Evolutionary conservation across 2,329 filamentous ascomycete species (phyloP).

Genomic region (Ophiostoma sp.): DNA sequence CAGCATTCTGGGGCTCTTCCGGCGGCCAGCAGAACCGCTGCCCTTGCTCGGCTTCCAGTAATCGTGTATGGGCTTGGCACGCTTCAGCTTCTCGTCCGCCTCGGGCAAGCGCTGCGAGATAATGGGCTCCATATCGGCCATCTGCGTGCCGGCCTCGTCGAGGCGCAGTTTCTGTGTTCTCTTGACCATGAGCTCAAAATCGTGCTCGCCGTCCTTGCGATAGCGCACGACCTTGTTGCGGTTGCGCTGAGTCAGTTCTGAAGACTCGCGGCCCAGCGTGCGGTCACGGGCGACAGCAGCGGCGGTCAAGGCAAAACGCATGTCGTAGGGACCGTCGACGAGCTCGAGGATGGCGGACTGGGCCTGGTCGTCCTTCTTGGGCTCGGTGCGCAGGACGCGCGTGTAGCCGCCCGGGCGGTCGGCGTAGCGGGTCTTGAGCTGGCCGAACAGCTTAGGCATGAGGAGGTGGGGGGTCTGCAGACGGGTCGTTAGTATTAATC

Average conservation of each 20-base stretch:
- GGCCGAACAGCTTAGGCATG: constrained; percentile 84
- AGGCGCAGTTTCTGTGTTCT: constrained; percentile 42
- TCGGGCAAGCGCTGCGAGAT: constrained; percentile 19
- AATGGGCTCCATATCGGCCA: constrained; percentile 28
- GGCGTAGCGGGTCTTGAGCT: constrained; percentile 76
- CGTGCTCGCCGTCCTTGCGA: constrained; percentile 64
- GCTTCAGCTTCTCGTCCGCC: constrained; percentile 28
- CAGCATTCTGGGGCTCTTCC: constrained; percentile 2
- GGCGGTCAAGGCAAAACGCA: constrained; percentile 92
- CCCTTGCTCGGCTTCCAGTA: constrained; percentile 15
- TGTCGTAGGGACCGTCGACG: constrained; percentile 90
- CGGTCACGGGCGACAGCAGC: constrained; percentile 71
- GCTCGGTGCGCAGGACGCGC: constrained; percentile 87
- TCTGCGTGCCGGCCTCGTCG: constrained; percentile 30
- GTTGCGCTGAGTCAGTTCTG: constrained; percentile 74
- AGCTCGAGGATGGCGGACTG: constrained; percentile 89
- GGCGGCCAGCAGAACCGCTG: neutral
- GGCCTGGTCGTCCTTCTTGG: constrained; percentile 78
- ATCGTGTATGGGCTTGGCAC: constrained; percentile 4
- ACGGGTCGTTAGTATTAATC: neutral
- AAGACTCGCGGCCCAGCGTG: constrained; percentile 57
- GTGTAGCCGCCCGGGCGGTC: constrained; percentile 88
- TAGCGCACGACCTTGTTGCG: constrained; percentile 79
- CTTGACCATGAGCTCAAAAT: constrained; percentile 66
- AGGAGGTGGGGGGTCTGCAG: constrained; percentile 65